Evolutionary conservation across 108 stramenopile species (phyloP), one percentile per base, ranked within the genome.

Genomic region (Discostella stelligeroides): DNA sequence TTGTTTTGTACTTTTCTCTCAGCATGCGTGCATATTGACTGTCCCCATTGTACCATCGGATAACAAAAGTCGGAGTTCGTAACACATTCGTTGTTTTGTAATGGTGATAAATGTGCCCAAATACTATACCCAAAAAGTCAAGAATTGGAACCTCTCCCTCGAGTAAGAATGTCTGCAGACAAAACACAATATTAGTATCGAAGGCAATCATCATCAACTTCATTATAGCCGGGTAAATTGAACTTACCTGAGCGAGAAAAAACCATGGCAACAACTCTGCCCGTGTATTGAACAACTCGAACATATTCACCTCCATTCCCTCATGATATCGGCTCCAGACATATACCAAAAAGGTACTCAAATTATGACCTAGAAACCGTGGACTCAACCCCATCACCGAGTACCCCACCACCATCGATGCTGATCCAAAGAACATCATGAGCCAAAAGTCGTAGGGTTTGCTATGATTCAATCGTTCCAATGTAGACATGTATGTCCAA

Each of bases 401-500:
- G 69, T 94, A 94, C 40, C 90, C 88, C 34, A 79, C 67, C 1
- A 96, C 84, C 94, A 97, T 94, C 43, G 73, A 76, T 0, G 76
- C 58, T 38, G 81, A 72, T 47, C 97, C 97, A 73, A 97, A 96
- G 27, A 83, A 53, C 59, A 97, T 86, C 88, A 98, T 93, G 66
- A 96, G 84, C 87, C 93, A 92, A 73, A 97, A 98, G 46, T 96
- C 95, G 60, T 94, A 95, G 0, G 98, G 98, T 60, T 82, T 78
- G 54, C 84, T 79, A 81, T 96, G 95, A 72, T 91, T 82, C 60
- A 97, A 69, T 64, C 93, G 82, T 77, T 98, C 98, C 78, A 98
- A 68, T 13, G 93, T 91, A 46, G 88, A 80, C 98, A 98, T 98
- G 83, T 98, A 97, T 24, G 88, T 95, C 95, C 96, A 97, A n/a